phyloP scores from a whole-genome alignment of 805 yeast species.

The Teunomyces panamensis region DNA sequence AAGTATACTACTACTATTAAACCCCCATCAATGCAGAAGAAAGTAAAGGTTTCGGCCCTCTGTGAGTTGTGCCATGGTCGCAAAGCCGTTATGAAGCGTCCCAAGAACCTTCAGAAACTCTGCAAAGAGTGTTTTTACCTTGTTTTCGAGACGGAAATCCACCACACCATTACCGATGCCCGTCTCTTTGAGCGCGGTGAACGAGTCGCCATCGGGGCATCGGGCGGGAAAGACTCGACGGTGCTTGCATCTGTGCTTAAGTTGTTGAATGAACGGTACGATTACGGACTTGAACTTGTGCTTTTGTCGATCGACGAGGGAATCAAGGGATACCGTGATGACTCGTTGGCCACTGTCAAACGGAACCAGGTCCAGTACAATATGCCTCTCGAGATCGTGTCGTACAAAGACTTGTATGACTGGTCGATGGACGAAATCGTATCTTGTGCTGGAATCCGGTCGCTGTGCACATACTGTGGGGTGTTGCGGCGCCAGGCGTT shows the following conservation, averaged over 20 bases:
- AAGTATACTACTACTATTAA: not conserved
- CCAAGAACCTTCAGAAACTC: constrained; percentile 84
- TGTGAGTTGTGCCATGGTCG: constrained; percentile 84
- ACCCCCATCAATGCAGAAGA: constrained; percentile 9
- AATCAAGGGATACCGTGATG: constrained; percentile 94
- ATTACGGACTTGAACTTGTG: constrained; percentile 83
- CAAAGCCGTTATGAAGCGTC: constrained; percentile 85
- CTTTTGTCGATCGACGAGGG: constrained; percentile 94
- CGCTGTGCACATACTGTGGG: constrained; percentile 97
- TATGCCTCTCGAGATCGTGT: constrained; percentile 76
- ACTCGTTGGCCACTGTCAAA: constrained; percentile 93
- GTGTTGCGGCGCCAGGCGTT: constrained; percentile 94
- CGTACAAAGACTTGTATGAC: constrained; percentile 84
- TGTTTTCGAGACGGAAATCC: constrained; percentile 94
- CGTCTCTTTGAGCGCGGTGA: constrained; percentile 78
- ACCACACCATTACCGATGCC: constrained; percentile 74
- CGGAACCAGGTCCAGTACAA: constrained; percentile 83
- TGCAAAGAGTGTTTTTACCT: constrained; percentile 88
- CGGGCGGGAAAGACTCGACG: constrained; percentile 98
- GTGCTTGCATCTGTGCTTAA: constrained; percentile 88
- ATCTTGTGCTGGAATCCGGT: constrained; percentile 86
- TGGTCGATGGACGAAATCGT: constrained; percentile 99
- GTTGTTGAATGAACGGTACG: constrained; percentile 79
- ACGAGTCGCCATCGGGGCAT: constrained; percentile 93
- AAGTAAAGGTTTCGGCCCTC: constrained; percentile 40